Evolutionary conservation across 331 rosid genomes (phyloP).

Genomic region (Pyracantha coccinea): DNA sequence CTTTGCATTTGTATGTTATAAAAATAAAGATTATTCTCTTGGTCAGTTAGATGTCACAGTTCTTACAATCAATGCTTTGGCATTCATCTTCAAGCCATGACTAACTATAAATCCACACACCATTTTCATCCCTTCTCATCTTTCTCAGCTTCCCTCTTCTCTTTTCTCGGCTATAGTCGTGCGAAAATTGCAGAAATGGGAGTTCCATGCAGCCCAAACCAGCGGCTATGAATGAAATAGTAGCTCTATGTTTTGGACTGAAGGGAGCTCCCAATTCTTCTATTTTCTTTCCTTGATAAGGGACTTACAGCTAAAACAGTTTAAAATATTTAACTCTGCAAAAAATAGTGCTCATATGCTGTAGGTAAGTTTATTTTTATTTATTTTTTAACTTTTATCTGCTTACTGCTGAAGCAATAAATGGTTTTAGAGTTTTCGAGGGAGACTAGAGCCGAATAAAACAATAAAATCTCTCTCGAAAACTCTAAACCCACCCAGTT

Average conservation of each 20-base stretch:
- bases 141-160: neutral
- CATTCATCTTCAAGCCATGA: neutral
- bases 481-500: no score
- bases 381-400: neutral
- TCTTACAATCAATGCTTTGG: neutral
- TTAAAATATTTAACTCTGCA: neutral
- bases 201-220: conserved; percentile 70
- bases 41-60: neutral
- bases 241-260: conserved; percentile 51
- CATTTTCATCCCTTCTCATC: neutral
- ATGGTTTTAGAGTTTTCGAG: no score
- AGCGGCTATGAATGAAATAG: neutral
- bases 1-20: neutral
- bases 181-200: conserved; percentile 63
- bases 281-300: conserved; percentile 14
- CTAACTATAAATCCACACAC: neutral
- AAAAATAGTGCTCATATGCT: neutral
- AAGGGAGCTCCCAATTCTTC: conserved; percentile 92
- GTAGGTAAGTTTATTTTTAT: neutral
- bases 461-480: no score
- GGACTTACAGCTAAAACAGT: neutral
- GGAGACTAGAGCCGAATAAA: no score
- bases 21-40: neutral
- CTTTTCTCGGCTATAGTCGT: neutral
- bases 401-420: neutral